phyloP scores from a whole-genome alignment of 164 flowering plant species.

The Piper longum region DNA sequence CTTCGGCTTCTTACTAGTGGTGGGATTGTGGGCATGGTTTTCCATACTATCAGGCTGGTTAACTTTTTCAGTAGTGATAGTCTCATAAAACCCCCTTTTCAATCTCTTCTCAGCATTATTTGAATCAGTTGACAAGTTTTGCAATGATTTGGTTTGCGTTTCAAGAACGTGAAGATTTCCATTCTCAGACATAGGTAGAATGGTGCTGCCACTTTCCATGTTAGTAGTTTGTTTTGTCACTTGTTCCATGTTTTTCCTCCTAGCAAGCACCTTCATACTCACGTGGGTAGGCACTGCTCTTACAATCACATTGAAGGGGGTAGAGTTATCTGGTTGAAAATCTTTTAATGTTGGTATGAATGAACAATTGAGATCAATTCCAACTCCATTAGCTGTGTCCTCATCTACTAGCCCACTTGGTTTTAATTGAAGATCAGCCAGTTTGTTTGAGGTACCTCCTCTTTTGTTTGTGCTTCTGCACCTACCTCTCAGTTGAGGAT shows the following conservation, averaged over 20 bases:
- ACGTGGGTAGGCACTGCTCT: constrained; percentile 1
- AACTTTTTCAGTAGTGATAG: constrained; percentile 5
- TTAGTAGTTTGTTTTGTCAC: neutral
- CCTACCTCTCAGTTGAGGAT: neutral
- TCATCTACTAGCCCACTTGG: neutral
- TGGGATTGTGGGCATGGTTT: neutral
- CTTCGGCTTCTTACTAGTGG: neutral
- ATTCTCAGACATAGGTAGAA: constrained; percentile 5
- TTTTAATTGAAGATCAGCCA: neutral
- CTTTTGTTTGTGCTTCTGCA: constrained; percentile 6
- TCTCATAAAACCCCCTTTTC: constrained; percentile 15
- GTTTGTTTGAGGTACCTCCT: neutral
- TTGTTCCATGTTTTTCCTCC: neutral
- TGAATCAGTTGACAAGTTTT: constrained; percentile 10
- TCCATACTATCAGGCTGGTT: constrained; percentile 6
- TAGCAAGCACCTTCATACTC: constrained; percentile 2
- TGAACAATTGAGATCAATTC: constrained; percentile 1
- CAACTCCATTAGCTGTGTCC: constrained; percentile 4
- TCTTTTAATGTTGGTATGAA: constrained; percentile 8
- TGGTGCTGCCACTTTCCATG: neutral
- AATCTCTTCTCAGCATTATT: constrained; percentile 9
- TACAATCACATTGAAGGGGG: constrained; percentile 1
- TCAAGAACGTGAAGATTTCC: constrained; percentile 10
- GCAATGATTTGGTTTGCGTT: constrained; percentile 11
- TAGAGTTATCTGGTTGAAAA: constrained; percentile 10